These are phyloP conservation scores for Adenanthera pavonina DNA, from an alignment of 306 rosid genomes.

Conservation along the genomic window DNA sequence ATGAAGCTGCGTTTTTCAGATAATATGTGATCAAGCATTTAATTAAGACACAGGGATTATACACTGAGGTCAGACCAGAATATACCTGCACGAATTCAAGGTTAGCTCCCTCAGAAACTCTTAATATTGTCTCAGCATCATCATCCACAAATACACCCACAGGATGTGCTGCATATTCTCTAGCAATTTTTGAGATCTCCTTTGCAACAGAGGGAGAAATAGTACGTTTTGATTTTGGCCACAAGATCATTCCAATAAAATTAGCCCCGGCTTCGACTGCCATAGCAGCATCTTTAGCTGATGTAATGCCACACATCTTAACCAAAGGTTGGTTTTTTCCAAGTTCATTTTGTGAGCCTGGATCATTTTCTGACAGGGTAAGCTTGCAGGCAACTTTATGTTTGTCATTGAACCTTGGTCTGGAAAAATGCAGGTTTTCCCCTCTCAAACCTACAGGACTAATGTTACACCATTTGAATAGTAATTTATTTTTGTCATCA, in stretches of 20 bases:
- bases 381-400: conserved; percentile 52
- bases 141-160: conserved; percentile 97
- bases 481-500: neutral
- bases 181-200: conserved; percentile 87
- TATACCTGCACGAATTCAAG: conserved; percentile 87
- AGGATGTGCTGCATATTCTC: conserved; percentile 78
- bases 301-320: conserved; percentile 96
- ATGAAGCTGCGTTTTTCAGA: conserved; percentile 77
- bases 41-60: conserved; percentile 8
- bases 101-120: conserved; percentile 67
- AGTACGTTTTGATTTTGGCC: conserved; percentile 94
- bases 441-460: conserved; percentile 52
- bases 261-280: conserved; percentile 98
- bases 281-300: conserved; percentile 86
- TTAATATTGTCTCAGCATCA: conserved; percentile 69
- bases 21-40: conserved; percentile 31
- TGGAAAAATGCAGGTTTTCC: conserved; percentile 46
- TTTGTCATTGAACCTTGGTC: conserved; percentile 41
- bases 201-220: conserved; percentile 81
- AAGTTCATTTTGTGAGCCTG: conserved; percentile 41
- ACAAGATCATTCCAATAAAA: conserved; percentile 91
- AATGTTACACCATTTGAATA: conserved; percentile 6
- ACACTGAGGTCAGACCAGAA: conserved; percentile 7
- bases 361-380: conserved; percentile 43
- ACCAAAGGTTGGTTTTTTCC: conserved; percentile 63